A percentile compares a stretch with the other conserved stretches of the same genome.
Conservation (phyloP, 176 grass and related monocot species). For the Musa troglodytarum region DNA sequence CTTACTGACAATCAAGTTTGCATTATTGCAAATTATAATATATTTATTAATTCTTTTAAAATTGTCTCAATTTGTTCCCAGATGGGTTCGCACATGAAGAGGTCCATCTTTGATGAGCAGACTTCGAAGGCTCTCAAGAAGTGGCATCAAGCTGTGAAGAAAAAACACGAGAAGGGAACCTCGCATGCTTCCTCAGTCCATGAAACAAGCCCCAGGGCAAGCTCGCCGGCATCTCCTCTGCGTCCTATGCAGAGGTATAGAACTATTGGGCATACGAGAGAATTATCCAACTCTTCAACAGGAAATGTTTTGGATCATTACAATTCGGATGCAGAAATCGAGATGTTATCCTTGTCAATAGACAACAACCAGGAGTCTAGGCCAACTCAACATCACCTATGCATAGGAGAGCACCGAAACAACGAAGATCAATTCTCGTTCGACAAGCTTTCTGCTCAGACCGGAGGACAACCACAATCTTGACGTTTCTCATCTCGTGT, state of each 20-base stretch:
- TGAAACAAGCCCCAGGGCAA: not conserved
- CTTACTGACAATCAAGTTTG: too few relatives aligned
- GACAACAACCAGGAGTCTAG: not conserved
- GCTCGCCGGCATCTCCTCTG: not conserved
- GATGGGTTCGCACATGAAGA: slow-evolving; percentile 16
- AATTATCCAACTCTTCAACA: not conserved
- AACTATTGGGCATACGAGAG: not conserved
- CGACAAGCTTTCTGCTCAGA: not conserved
- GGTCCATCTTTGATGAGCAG: slow-evolving; percentile 11
- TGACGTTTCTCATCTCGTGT: not conserved
- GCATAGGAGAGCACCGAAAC: not conserved
- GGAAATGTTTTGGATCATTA: not conserved
- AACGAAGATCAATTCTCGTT: slow-evolving; percentile 5
- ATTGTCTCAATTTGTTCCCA: not conserved
- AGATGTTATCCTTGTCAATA: not conserved
- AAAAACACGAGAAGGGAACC: slow-evolving; percentile 2
- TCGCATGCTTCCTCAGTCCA: not conserved
- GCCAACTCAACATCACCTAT: not conserved
- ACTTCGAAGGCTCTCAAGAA: slow-evolving; percentile 10
- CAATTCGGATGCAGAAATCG: not conserved
- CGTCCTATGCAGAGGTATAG: not conserved
- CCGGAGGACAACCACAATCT: not conserved
- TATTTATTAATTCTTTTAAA: not conserved
- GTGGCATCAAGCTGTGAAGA: slow-evolving; percentile 17
- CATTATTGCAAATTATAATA: not conserved